phyloP scores from a whole-genome alignment of 768 basidiomycete genomes.

The Trametes villosa region DNA sequence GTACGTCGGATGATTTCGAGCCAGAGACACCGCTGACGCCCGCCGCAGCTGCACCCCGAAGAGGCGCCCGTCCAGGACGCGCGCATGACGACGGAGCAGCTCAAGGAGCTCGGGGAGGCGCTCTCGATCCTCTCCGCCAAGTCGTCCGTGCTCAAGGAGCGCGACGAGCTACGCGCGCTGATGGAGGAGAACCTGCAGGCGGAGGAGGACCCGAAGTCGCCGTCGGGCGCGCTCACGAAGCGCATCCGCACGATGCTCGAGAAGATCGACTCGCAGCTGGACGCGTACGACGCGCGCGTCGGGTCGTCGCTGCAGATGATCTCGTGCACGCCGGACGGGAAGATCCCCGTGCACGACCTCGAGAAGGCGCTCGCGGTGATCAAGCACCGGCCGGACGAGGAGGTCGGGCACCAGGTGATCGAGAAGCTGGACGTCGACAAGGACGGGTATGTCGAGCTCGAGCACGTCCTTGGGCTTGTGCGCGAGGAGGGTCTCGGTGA shows the following conservation, averaged over 20 bases:
- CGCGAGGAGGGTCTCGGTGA: constrained; percentile 84
- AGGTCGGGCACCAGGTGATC: constrained; percentile 83
- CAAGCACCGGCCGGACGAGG: constrained; percentile 90
- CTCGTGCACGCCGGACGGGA: constrained; percentile 82
- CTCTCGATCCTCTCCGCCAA: constrained; percentile 89
- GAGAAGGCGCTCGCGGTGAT: constrained; percentile 91
- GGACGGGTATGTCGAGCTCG: constrained; percentile 93
- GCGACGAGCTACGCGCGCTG: constrained; percentile 86
- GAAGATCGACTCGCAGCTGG: constrained; percentile 91
- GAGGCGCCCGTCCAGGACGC: constrained; percentile 53
- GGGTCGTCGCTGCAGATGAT: constrained; percentile 86
- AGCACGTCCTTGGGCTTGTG: constrained; percentile 90
- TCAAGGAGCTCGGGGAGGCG: constrained; percentile 92
- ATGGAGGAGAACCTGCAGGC: constrained; percentile 93
- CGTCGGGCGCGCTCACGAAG: constrained; percentile 87
- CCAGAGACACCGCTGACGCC: neutral
- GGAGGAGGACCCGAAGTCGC: constrained; percentile 87
- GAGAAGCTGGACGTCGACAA: constrained; percentile 95
- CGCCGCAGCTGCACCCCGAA: constrained; percentile 64
- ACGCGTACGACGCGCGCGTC: constrained; percentile 89
- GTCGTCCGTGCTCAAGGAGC: constrained; percentile 94
- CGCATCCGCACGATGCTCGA: constrained; percentile 95
- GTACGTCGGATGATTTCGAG: constrained; percentile 39
- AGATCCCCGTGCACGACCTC: constrained; percentile 87
- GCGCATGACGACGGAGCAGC: constrained; percentile 97